Evolutionary conservation across 306 rosid genomes (phyloP).

Genomic region (Clitoria ternatea): DNA sequence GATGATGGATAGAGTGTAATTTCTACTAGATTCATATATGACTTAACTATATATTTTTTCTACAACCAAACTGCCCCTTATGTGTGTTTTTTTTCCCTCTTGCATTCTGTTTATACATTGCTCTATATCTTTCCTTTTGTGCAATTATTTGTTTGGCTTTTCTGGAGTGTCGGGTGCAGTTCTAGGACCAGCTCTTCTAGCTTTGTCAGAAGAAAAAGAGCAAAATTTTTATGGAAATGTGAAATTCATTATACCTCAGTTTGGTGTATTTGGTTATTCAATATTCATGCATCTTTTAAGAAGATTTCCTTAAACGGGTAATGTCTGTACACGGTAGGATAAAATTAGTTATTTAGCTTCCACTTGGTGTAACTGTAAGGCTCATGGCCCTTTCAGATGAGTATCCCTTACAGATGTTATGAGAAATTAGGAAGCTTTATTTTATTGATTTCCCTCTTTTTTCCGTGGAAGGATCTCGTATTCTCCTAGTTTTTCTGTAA

Average conservation of each 20-base stretch:
- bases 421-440: not conserved
- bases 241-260: not conserved
- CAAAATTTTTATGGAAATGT: not conserved
- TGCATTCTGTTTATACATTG: not conserved
- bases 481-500: not conserved
- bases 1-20: not conserved
- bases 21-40: not conserved
- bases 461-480: not conserved
- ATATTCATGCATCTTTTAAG: not conserved
- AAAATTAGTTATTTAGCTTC: not conserved
- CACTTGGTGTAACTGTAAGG: not conserved
- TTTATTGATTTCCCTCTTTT: not conserved
- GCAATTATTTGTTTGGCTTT: not conserved
- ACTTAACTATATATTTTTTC: not conserved
- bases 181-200: not conserved
- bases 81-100: not conserved
- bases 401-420: not conserved
- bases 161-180: not conserved
- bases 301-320: not conserved
- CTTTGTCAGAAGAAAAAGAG: not conserved
- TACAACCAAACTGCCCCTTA: too few species aligned
- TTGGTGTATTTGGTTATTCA: not conserved
- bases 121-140: not conserved
- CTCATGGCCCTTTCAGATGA: not conserved
- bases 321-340: not conserved